Conservation (phyloP, 768 basidiomycete species). For the Mycena rebaudengoi region DNA sequence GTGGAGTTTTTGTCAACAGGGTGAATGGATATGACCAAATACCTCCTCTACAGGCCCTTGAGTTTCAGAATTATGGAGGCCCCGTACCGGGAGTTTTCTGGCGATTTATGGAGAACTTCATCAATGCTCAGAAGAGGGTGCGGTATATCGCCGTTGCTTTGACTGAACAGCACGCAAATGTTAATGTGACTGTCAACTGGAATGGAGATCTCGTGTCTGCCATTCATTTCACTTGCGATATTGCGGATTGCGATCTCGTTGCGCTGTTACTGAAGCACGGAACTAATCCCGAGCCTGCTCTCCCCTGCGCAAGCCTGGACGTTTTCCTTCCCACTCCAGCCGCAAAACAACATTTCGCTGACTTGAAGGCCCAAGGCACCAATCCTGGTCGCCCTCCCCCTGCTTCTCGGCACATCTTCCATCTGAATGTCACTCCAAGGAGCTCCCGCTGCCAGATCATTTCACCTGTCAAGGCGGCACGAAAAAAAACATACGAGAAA, state of each 20-base stretch:
- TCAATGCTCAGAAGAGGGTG: background rate
- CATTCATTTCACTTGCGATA: conserved; percentile 25
- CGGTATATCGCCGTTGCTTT: conserved; percentile 22
- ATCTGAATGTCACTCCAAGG: conserved; percentile 27
- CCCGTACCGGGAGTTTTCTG: too few relatives aligned
- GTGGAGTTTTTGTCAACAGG: conserved; percentile 1
- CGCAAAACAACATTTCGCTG: conserved; percentile 2
- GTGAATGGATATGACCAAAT: conserved; percentile 6
- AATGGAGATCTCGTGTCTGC: conserved; percentile 14
- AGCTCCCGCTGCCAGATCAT: conserved; percentile 24
- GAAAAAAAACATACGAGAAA: conserved; percentile 25
- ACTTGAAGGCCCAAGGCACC: conserved; percentile 1
- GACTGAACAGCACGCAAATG: conserved; percentile 30
- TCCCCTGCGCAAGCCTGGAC: background rate
- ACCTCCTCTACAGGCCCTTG: conserved; percentile 15
- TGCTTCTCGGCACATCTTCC: conserved; percentile 35
- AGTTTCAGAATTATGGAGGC: conserved; percentile 1
- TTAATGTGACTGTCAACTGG: conserved; percentile 15
- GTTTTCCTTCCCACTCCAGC: conserved; percentile 1
- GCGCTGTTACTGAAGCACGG: conserved; percentile 29
- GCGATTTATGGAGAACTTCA: background rate
- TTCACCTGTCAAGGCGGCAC: conserved; percentile 33
- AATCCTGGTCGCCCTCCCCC: conserved; percentile 26
- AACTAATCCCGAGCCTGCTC: conserved; percentile 14
- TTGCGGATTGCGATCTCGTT: conserved; percentile 28